Base-by-base conservation (phyloP, 2,329 filamentous ascomycete genomes). In the Aspergillus hortae region DNA sequence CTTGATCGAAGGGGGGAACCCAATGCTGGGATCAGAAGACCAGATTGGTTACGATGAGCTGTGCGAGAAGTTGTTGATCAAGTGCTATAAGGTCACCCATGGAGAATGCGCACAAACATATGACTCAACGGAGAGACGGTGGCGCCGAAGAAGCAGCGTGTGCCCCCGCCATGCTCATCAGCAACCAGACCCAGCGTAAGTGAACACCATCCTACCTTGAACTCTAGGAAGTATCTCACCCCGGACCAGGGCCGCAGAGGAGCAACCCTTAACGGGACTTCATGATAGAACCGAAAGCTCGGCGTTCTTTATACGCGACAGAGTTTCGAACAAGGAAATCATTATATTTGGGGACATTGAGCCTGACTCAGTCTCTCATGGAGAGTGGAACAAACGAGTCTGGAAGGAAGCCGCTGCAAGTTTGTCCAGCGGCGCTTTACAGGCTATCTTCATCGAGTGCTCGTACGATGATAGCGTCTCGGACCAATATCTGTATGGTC, bases 341-440 rank as follows among this genome's bases (percentile, higher is more conserved):
- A 82, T 99, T 54, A 89, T 99, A 45, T 97, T 96, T 67, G 94
- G 94, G 15, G 94, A 99, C 60, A 89, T 97, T 35, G 94, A 99
- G 66, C 91, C 94, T 0, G 94, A 99, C 70, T 87, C 85, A 7
- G 73, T 97, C 23, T 95, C 90, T 0, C 72, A 92, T 2, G 87
- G 83, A 1, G 91, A 92, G 1, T 85, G 92, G 21, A 97, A 94
- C 59, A 74, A 80, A n/a, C 77, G 79, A 12, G 84, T 99, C 12
- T 99, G 94, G 94, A 81, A 84, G 58, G 89, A 94, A 64, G 92
- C 92, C 0, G 92, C 92, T 0, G 87, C 87, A 7, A 96, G 95
- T 67, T 85, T 99, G 23, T 87, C 79, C 0, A 74, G 79, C 0
- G 89, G 90, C 1, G 78, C 80, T 4, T 79, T 99, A 0, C 81